These are phyloP conservation scores for Euphorbia corollata DNA, from an alignment of 441 rosid genomes.

Conservation along the genomic window DNA sequence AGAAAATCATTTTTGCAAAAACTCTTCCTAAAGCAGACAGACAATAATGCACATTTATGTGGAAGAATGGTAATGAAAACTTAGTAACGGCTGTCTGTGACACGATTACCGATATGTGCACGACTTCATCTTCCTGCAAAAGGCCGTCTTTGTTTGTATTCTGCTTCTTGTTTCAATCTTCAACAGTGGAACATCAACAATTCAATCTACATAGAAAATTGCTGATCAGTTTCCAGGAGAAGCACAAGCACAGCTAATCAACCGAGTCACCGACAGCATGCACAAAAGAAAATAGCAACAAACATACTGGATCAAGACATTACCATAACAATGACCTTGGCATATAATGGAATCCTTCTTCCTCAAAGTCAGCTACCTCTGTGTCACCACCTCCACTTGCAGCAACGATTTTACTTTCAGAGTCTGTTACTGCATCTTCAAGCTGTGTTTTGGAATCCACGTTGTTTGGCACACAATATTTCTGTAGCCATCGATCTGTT, in stretches of 20 bases:
- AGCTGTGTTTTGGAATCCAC: constrained; percentile 36
- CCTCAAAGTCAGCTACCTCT: constrained; percentile 39
- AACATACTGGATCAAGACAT: neutral
- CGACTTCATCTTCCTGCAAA: neutral
- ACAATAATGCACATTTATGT: neutral
- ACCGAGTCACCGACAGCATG: too few species aligned
- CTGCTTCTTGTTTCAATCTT: neutral
- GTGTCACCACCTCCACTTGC: constrained; percentile 52
- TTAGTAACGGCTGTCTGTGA: too few species aligned
- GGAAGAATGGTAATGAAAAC: neutral
- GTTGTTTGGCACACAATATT: constrained; percentile 56
- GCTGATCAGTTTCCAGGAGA: neutral
- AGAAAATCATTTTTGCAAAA: neutral
- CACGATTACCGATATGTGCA: neutral
- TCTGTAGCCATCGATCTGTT: constrained; percentile 89
- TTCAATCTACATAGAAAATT: constrained; percentile 16
- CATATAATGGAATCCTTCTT: constrained; percentile 22
- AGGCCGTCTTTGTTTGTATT: neutral
- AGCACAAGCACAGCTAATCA: too few species aligned
- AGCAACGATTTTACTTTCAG: constrained; percentile 35
- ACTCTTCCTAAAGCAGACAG: neutral
- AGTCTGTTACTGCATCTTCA: constrained; percentile 31
- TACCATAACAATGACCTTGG: constrained; percentile 66
- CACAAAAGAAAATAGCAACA: neutral
- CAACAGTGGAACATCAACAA: neutral